Evolutionary conservation across 495 filamentous ascomycete species (phyloP), one percentile per base, ranked within the genome.

Genomic region (Podospora comata): DNA sequence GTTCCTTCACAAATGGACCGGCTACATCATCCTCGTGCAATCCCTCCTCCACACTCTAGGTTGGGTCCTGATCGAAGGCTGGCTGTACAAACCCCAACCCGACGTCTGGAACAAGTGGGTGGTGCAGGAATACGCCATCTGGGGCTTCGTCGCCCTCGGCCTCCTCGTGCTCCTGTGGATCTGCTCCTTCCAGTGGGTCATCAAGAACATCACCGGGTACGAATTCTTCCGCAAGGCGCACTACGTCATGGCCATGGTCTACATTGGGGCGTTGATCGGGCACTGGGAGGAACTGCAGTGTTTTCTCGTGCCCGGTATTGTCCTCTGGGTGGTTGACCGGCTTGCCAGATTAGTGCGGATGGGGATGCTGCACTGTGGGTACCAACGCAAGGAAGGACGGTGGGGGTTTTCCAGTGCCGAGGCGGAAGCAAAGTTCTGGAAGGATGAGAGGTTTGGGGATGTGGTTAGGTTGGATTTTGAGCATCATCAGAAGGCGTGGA

Each of bases 1-100:
- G 77, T 90, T 91, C 75, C 78, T 92, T 27, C 88, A 90, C 72
- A 84, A 87, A 28, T 89, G 87, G 87, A 75, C 84, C 2, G 88
- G 89, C 0, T 85, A 86, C 56, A 84, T 90, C 67, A 89, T 90
- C 69, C 82, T 88, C 60, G 72, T 86, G 0, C 88, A 90, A 65
- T 80, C 82, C 15, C 76, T 83, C 54, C 76, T 91, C 5, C 89
- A 91, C 72, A 90, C 88, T 5, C 78, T 90, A n/a, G 81, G 82
- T 57, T 91, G 88, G 89, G 83, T 81, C 16, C 75, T 91, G 28
- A 78, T 90, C 62, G 86, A 90, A 75, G 81, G 79, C 1, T 75
- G 78, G 60, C 76, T 91, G 5, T 91, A 90, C 72, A 84, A 89
- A 69, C 89, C 89, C 0, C 88, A 91, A 71, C 89, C 89, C 0